phyloP scores from a whole-genome alignment of 208 protist species.

The Trypanosoma mega region DNA sequence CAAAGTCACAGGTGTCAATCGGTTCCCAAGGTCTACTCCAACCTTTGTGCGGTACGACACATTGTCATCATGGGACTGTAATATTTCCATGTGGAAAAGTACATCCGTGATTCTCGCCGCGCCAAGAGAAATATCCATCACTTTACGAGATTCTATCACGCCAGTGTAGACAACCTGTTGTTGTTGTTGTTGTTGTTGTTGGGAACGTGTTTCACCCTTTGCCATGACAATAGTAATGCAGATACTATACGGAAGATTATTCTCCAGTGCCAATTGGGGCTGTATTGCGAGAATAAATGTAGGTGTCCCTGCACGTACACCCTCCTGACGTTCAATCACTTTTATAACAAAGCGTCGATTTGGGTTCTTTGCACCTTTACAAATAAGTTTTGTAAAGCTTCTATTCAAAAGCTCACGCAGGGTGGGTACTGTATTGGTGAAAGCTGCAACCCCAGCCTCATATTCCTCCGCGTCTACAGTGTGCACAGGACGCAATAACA shows the following conservation, averaged over 20 bases:
- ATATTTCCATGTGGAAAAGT: constrained; percentile 39
- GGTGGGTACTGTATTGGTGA: constrained; percentile 28
- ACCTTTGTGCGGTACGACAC: constrained; percentile 4
- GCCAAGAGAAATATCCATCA: constrained; percentile 37
- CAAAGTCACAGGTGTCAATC: constrained; percentile 2
- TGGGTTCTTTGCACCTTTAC: constrained; percentile 3
- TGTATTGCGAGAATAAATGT: constrained; percentile 64
- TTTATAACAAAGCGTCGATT: constrained; percentile 29
- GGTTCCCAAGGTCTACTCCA: neutral
- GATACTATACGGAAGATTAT: constrained; percentile 69
- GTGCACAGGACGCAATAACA: constrained; percentile 46
- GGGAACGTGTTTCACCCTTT: constrained; percentile 18
- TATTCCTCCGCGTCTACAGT: constrained; percentile 24
- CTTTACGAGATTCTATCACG: constrained; percentile 42
- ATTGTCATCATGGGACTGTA: constrained; percentile 16
- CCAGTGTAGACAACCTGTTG: constrained; percentile 3
- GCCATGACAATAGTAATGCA: constrained; percentile 35
- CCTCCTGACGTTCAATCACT: constrained; percentile 40
- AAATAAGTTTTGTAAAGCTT: constrained; percentile 34
- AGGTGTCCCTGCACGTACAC: constrained; percentile 63
- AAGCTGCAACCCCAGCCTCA: constrained; percentile 15
- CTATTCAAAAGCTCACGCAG: constrained; percentile 47
- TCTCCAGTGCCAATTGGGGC: constrained; percentile 62
- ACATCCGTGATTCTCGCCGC: constrained; percentile 31
- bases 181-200: neutral